Percentiles rank a stretch among this genome's conserved stretches.
Evolutionary conservation across 2,329 filamentous ascomycete genomes (phyloP).

Genomic region (Davidsoniella eucalypti): DNA sequence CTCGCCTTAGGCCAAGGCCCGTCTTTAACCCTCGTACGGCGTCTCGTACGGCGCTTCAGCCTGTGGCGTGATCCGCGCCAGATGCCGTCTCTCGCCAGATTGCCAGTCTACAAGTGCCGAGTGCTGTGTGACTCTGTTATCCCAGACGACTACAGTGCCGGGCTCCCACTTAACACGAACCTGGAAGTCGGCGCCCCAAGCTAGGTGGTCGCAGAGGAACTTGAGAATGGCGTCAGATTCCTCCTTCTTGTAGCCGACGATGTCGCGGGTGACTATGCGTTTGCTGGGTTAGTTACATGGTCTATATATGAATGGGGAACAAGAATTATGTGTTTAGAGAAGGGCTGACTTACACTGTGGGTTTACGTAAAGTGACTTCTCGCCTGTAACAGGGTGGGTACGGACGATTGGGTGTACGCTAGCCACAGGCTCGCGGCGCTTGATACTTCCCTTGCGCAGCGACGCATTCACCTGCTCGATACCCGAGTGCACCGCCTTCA

Average conservation of each 20-base stretch:
- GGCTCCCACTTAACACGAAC: slow-evolving; percentile 57
- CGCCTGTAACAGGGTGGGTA: slow-evolving; percentile 67
- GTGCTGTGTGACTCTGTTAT: slow-evolving; percentile 67
- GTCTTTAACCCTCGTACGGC: slow-evolving; percentile 12
- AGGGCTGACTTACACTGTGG: slow-evolving; percentile 48
- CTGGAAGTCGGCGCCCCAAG: slow-evolving; percentile 37
- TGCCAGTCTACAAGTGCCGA: slow-evolving; percentile 72
- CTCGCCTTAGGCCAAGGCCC: background rate
- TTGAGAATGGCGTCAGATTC: slow-evolving; percentile 63
- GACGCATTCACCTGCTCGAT: slow-evolving; percentile 63
- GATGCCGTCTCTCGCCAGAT: slow-evolving; percentile 58
- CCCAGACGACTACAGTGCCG: slow-evolving; percentile 74
- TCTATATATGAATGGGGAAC: background rate
- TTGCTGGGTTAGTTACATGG: background rate
- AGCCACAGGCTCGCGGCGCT: slow-evolving; percentile 58
- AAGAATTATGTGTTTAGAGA: background rate
- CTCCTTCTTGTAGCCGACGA: slow-evolving; percentile 73
- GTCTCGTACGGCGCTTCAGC: slow-evolving; percentile 45
- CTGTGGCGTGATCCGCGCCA: slow-evolving; percentile 70
- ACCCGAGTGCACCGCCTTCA: slow-evolving; percentile 68
- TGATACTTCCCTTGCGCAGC: slow-evolving; percentile 48
- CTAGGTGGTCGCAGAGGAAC: slow-evolving; percentile 45
- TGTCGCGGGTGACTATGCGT: slow-evolving; percentile 52
- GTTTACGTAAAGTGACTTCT: slow-evolving; percentile 73
- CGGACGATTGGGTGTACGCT: slow-evolving; percentile 63